Evolutionary conservation across 1,284 basidiomycete genomes (phyloP), one percentile per base, ranked within the genome.

Genomic region (Pyrrhoderma noxium): DNA sequence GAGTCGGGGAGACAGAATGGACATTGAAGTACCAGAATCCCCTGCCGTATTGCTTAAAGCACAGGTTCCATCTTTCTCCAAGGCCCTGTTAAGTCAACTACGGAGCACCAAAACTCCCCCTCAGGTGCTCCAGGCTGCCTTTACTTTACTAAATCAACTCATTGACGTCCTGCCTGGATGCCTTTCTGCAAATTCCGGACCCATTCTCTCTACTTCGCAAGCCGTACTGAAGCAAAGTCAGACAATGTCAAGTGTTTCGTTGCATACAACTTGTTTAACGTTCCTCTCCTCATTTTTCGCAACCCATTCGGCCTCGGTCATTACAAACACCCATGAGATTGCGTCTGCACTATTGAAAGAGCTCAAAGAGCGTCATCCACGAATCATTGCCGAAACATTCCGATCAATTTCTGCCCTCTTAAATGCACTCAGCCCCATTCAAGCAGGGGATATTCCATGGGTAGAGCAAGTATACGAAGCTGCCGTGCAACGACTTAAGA

Each of bases 211-310:
- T 1, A 83, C 77, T 14, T 77, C 79, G 27, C 85, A 82, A 59
- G 70, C 72, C 14, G 75, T 87, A 11, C 68, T 90, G 5, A 74
- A 77, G 0, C 79, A 83, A 54, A 65, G 82, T 1, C 75, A 82
- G 1, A 76, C 78, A 4, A 82, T 81, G 0, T 80, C 81, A 0
- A 84, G 85, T 0, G 81, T 89, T 0, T 75, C 81, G 7, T 70
- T 94, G 25, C 87, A 92, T 55, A 76, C 93, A 43, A 82, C 86
- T 0, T 83, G 84, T 56, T 73, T 98, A 21, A 82, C 85, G 1
- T 96, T 98, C 77, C 78, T 95, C 46, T 75, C 82, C 2, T 72
- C 85, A 0, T 90, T 94, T 69, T 91, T 97, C 68, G 73, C 80
- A 14, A 85, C 85, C 0, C 93, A 98, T 62, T 68, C 85, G 13